Conservation (phyloP, 164 flowering plant genomes). For the Tetracentron sinense region DNA sequence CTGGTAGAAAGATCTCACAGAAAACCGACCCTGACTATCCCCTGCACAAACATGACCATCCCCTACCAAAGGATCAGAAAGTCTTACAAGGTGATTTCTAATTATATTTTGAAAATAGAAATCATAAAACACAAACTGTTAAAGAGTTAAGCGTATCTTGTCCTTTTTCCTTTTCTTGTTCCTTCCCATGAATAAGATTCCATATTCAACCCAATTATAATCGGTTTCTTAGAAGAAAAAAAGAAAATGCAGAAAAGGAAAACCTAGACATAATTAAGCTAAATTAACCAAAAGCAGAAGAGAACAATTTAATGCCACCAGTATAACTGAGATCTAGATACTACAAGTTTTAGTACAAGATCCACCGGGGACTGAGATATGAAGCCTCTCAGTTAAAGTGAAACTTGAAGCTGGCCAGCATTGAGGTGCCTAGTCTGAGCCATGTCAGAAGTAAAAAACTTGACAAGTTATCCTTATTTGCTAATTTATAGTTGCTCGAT, state of each 20-base stretch:
- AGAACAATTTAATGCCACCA: not conserved
- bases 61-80: too few species aligned
- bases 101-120: too few species aligned
- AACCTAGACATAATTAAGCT: not conserved
- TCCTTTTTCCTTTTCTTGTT: not conserved
- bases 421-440: slow-evolving; percentile 1
- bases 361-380: not conserved
- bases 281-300: not conserved
- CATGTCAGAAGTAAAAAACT: not conserved
- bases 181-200: not conserved
- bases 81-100: too few species aligned
- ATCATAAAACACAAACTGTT: not conserved
- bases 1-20: too few species aligned
- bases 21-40: too few species aligned
- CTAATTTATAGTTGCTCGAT: too few species aligned
- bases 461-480: not conserved
- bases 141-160: not conserved
- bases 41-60: too few species aligned
- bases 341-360: not conserved
- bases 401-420: not conserved
- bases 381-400: slow-evolving; percentile 3
- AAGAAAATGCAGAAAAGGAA: not conserved
- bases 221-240: not conserved
- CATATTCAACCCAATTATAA: too few species aligned
- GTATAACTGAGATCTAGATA: not conserved